Percentiles rank a stretch among this genome's conserved stretches.
Evolutionary conservation across 75 land plant species (phyloP).

Genomic region (Ceratopteris richardii): DNA sequence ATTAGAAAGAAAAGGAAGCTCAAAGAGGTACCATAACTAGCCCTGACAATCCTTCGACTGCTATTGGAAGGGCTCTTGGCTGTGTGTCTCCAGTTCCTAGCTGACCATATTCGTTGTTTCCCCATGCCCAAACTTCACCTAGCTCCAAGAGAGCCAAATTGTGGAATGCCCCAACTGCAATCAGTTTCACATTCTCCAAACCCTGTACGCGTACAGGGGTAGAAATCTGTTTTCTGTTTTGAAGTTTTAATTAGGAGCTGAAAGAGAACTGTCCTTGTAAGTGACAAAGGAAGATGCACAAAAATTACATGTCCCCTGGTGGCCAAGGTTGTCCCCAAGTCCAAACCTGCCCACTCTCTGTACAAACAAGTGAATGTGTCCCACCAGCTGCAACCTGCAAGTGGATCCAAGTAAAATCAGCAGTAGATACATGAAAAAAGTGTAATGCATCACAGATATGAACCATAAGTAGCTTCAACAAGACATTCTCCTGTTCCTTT

Average conservation of each 20-base stretch:
- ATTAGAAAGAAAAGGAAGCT: conserved; percentile 7
- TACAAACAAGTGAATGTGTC: conserved; percentile 87
- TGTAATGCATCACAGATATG: background rate
- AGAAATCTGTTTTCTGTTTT: conserved; percentile 64
- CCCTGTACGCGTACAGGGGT: conserved; percentile 87
- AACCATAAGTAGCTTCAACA: too few relatives aligned
- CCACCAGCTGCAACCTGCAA: conserved; percentile 93
- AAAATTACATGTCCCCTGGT: conserved; percentile 82
- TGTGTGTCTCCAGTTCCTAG: conserved; percentile 95
- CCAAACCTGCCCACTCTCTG: conserved; percentile 88
- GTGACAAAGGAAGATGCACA: background rate
- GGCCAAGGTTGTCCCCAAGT: conserved; percentile 99
- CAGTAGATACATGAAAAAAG: background rate
- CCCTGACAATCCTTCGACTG: conserved; percentile 66
- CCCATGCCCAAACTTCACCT: conserved; percentile 89
- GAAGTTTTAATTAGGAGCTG: too few relatives aligned
- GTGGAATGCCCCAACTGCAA: conserved; percentile 94
- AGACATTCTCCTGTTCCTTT: too few relatives aligned
- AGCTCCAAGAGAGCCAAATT: conserved; percentile 72
- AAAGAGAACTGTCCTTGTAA: background rate
- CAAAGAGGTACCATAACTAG: conserved; percentile 49
- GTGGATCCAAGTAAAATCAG: background rate
- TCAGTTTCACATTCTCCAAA: conserved; percentile 58
- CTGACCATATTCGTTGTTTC: conserved; percentile 97
- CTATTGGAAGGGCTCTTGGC: conserved; percentile 79